phyloP scores from a whole-genome alignment of 2,329 filamentous ascomycete genomes.

The Chaetothyriales sp. region DNA sequence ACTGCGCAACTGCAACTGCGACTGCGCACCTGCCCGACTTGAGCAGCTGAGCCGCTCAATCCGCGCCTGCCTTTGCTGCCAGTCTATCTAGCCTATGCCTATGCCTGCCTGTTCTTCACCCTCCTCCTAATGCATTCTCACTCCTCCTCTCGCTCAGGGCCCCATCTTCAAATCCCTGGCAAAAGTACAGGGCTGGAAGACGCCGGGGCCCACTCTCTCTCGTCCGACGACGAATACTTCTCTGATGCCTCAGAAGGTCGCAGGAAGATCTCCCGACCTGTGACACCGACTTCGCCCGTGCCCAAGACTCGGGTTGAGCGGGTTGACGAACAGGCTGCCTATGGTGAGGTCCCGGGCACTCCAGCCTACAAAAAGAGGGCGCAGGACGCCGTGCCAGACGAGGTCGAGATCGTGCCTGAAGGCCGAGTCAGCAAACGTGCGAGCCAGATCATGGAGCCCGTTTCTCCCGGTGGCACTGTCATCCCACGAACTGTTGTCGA shows the following conservation, averaged over 20 bases:
- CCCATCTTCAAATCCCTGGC: conserved; percentile 36
- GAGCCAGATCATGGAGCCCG: conserved; percentile 27
- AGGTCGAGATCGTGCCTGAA: conserved; percentile 43
- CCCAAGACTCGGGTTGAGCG: conserved; percentile 49
- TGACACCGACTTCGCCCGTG: conserved; percentile 35
- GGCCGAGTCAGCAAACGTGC: conserved; percentile 26
- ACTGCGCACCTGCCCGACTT: background rate
- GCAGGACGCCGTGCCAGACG: conserved; percentile 48
- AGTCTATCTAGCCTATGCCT: background rate
- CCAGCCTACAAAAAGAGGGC: conserved; percentile 42
- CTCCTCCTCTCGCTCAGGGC: background rate
- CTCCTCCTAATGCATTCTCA: background rate
- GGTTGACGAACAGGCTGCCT: conserved; percentile 41
- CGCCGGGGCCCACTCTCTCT: conserved; percentile 33
- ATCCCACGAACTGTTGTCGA: conserved; percentile 47
- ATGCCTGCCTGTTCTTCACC: background rate
- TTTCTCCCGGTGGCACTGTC: conserved; percentile 36
- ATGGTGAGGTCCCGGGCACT: conserved; percentile 49
- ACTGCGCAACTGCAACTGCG: background rate
- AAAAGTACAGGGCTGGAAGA: conserved; percentile 42
- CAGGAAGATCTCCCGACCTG: conserved; percentile 19
- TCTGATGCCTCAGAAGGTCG: conserved; percentile 49
- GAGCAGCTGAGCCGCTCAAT: no score
- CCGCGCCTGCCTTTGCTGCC: no score
- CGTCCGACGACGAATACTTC: conserved; percentile 46